phyloP scores from a whole-genome alignment of 495 filamentous ascomycete species.

The Podospora pseudoanserina region DNA sequence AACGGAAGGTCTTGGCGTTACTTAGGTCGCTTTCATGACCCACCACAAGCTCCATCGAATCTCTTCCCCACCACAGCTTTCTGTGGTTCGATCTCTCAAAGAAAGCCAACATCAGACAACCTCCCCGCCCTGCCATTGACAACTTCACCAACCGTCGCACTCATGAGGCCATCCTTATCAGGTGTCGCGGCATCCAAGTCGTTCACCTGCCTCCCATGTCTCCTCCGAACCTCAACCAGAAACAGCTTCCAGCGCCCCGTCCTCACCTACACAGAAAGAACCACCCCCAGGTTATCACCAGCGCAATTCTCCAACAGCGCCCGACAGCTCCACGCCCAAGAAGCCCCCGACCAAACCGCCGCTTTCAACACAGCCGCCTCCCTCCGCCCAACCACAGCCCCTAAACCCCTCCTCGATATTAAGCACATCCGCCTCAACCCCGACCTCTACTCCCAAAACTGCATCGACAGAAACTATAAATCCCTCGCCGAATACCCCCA shows the following conservation, averaged over 20 bases:
- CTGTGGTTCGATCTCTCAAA: neutral
- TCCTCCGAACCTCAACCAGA: neutral
- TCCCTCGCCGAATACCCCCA: constrained; percentile 60
- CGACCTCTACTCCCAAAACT: constrained; percentile 75
- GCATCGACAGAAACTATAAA: constrained; percentile 78
- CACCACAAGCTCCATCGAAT: neutral
- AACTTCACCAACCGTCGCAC: neutral
- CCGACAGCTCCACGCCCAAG: neutral
- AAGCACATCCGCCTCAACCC: constrained; percentile 84
- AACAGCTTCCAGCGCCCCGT: neutral
- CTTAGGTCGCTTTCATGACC: neutral
- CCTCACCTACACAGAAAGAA: neutral
- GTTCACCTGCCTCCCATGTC: constrained; percentile 9
- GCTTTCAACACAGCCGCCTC: neutral
- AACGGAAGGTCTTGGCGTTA: neutral
- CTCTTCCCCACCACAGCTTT: constrained; percentile 1
- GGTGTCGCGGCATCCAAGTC: neutral
- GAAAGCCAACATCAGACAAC: constrained; percentile 5
- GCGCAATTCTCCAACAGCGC: constrained; percentile 1
- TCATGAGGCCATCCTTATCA: constrained; percentile 1
- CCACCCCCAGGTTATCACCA: neutral
- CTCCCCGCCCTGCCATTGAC: neutral
- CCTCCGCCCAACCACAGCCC: constrained; percentile 61
- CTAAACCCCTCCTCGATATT: constrained; percentile 74
- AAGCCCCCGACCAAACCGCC: neutral